phyloP scores from a whole-genome alignment of 176 grass and related monocot species.

The Cenchrus fungigraminus region DNA sequence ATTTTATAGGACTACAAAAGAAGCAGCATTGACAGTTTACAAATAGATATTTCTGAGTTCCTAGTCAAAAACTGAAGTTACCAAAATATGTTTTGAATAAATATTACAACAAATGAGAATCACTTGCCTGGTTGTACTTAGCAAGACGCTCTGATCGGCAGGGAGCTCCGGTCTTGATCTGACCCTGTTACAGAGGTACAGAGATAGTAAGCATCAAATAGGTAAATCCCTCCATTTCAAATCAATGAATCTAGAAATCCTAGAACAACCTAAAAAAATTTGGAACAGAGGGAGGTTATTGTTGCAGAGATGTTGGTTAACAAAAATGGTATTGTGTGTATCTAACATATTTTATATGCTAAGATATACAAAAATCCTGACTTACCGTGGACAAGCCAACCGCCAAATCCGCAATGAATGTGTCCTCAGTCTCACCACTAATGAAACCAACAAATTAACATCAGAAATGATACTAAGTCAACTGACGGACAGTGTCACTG shows the following conservation, averaged over 20 bases:
- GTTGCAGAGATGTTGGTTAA: no score
- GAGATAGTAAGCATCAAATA: neutral
- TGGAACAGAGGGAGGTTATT: no score
- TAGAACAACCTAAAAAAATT: no score
- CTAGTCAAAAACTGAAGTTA: no score
- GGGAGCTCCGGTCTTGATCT: slow-evolving; percentile 98
- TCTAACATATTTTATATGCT: no score
- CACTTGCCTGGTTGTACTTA: slow-evolving; percentile 93
- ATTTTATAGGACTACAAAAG: neutral
- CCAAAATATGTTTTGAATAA: neutral
- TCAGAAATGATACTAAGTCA: neutral
- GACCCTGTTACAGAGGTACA: slow-evolving; percentile 57
- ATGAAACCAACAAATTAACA: neutral
- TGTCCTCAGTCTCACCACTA: slow-evolving; percentile 98
- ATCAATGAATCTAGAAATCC: no score
- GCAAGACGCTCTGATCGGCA: slow-evolving; percentile 95
- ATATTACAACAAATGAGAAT: neutral
- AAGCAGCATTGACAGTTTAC: neutral
- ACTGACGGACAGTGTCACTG: neutral
- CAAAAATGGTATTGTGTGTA: no score
- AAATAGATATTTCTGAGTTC: no score
- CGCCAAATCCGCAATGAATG: slow-evolving; percentile 92
- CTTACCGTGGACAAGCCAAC: slow-evolving; percentile 84
- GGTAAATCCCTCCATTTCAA: no score
- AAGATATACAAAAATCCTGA: no score